Evolutionary conservation across 2,329 filamentous ascomycete species (phyloP).

Genomic region (Colletotrichum camelliae): DNA sequence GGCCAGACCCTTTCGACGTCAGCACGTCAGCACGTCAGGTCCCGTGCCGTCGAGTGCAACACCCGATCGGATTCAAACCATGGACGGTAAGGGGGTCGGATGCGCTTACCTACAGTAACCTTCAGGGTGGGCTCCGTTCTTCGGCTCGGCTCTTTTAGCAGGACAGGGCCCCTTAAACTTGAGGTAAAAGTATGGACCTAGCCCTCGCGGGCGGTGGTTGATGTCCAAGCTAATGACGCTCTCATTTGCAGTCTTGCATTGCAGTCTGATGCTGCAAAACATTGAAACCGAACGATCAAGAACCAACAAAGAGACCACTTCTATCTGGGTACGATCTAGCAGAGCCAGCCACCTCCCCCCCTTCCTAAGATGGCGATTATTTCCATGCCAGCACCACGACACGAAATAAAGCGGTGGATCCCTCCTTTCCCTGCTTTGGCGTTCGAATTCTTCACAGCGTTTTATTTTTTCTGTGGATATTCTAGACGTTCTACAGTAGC

Average conservation of each 20-base stretch:
- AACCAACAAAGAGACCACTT: not conserved
- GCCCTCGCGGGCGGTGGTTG: not conserved
- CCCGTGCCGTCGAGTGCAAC: not conserved
- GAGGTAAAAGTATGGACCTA: not conserved
- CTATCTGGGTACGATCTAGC: not conserved
- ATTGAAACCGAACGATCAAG: not conserved
- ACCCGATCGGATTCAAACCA: conserved; percentile 3
- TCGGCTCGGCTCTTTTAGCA: conserved; percentile 8
- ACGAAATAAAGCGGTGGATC: not conserved
- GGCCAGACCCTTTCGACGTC: not conserved
- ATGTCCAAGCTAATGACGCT: not conserved
- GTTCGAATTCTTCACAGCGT: not conserved
- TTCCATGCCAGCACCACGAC: not conserved
- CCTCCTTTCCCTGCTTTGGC: not conserved
- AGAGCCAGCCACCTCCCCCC: not conserved
- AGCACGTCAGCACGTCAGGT: not conserved
- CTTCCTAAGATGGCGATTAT: not conserved
- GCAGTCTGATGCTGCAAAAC: not conserved
- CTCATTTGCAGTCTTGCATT: not conserved
- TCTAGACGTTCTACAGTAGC: not conserved
- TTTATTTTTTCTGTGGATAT: not conserved
- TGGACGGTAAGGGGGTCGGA: conserved; percentile 6
- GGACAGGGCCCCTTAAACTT: not conserved
- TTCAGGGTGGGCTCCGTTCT: not conserved
- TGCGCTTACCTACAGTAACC: not conserved